Percentiles rank a stretch among this genome's conserved stretches.
Conservation (phyloP, 2,329 filamentous ascomycete species). For the Tolypocladium pustulatum region DNA sequence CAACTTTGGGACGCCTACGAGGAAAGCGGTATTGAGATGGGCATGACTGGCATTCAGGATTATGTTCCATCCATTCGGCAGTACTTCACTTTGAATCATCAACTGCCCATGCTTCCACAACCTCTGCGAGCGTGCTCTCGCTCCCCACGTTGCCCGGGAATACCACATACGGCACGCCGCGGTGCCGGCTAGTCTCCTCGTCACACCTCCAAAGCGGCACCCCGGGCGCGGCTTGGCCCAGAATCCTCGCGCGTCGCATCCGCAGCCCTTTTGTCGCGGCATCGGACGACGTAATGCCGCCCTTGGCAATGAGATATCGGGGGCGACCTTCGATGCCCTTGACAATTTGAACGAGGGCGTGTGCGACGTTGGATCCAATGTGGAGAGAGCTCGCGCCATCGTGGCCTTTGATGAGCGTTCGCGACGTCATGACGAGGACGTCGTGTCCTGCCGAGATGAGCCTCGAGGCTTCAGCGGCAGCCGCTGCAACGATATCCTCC, state of each 20-base stretch:
- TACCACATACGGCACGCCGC: constrained; percentile 43
- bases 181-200: constrained; percentile 36
- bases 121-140: constrained; percentile 32
- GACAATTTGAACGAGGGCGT: constrained; percentile 38
- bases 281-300: constrained; percentile 49
- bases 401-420: constrained; percentile 31
- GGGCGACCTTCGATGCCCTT: constrained; percentile 32
- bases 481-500: constrained; percentile 17
- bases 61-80: neutral
- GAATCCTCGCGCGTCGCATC: constrained; percentile 39
- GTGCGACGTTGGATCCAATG: constrained; percentile 41
- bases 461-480: constrained; percentile 13
- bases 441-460: constrained; percentile 32
- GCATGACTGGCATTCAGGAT: neutral
- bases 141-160: constrained; percentile 48
- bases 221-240: constrained; percentile 45
- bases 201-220: constrained; percentile 48
- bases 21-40: neutral
- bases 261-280: constrained; percentile 43
- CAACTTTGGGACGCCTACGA: no score
- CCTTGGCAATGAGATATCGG: constrained; percentile 47
- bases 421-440: constrained; percentile 47
- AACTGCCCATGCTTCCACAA: constrained; percentile 21
- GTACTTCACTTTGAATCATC: neutral
- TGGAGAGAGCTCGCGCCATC: constrained; percentile 37